Evolutionary conservation across 805 yeast genomes (phyloP).

Genomic region (Schwanniomyces polymorphus): DNA sequence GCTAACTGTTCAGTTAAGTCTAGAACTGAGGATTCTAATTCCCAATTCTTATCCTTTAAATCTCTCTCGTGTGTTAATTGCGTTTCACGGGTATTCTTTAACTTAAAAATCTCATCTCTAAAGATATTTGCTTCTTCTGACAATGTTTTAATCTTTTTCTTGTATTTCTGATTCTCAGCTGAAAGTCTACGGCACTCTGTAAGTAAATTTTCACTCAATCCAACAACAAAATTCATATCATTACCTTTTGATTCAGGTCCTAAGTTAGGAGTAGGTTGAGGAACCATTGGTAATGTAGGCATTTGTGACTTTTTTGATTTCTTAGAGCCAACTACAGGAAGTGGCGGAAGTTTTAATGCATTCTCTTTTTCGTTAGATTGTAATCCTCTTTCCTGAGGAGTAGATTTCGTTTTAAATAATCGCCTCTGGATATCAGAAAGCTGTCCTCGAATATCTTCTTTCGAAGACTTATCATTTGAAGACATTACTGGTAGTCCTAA

Average conservation of each 20-base stretch:
- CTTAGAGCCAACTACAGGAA: slow-evolving; percentile 3
- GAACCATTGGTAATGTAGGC: neutral
- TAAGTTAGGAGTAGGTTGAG: slow-evolving; percentile 22
- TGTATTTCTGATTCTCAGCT: slow-evolving; percentile 56
- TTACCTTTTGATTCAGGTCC: slow-evolving; percentile 51
- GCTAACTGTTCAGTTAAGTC: slow-evolving; percentile 44
- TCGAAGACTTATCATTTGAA: slow-evolving; percentile 5
- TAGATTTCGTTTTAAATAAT: slow-evolving; percentile 24
- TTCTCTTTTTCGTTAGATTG: slow-evolving; percentile 15
- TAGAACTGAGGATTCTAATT: slow-evolving; percentile 55
- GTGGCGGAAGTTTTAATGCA: slow-evolving; percentile 10
- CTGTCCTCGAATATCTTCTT: slow-evolving; percentile 37
- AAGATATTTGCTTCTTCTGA: slow-evolving; percentile 42
- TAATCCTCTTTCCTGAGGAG: slow-evolving; percentile 8
- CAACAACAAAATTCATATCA: slow-evolving; percentile 72
- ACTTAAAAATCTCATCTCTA: slow-evolving; percentile 34
- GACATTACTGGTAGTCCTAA: slow-evolving; percentile 4
- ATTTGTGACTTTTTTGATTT: neutral
- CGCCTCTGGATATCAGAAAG: slow-evolving; percentile 38
- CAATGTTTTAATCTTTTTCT: slow-evolving; percentile 40
- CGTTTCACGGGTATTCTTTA: slow-evolving; percentile 29
- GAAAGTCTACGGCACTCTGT: slow-evolving; percentile 70
- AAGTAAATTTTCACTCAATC: slow-evolving; percentile 69
- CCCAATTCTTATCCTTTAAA: slow-evolving; percentile 64
- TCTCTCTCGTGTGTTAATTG: slow-evolving; percentile 46